These are phyloP conservation scores for Podaxis carcinomalis DNA, from an alignment of 768 basidiomycete genomes.

Conservation along the genomic window DNA sequence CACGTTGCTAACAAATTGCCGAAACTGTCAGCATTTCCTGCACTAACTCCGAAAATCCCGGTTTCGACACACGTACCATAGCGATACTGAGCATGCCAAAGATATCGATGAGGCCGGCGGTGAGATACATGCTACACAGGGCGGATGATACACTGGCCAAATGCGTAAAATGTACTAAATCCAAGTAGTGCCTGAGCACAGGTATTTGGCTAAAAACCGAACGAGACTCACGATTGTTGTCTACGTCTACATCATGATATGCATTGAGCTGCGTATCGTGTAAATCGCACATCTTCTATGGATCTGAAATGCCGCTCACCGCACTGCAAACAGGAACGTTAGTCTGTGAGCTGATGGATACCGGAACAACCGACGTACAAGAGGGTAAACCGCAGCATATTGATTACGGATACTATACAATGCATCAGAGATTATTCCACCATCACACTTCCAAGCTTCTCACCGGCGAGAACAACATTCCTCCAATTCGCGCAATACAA, in stretches of 20 bases:
- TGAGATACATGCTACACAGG: constrained; percentile 33
- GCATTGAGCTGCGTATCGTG: constrained; percentile 24
- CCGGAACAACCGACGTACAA: constrained; percentile 24
- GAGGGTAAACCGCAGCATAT: constrained; percentile 33
- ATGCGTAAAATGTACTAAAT: constrained; percentile 17
- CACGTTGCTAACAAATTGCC: constrained; percentile 20
- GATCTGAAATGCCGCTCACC: constrained; percentile 15
- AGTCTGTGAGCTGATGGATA: not conserved
- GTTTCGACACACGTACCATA: constrained; percentile 16
- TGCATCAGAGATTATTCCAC: not conserved
- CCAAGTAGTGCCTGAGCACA: no score
- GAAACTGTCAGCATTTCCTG: not conserved
- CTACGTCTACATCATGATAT: constrained; percentile 31
- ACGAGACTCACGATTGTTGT: constrained; percentile 21
- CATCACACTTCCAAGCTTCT: not conserved
- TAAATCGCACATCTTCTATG: not conserved
- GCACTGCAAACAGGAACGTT: constrained; percentile 16
- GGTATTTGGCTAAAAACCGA: not conserved
- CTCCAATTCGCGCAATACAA: constrained; percentile 38
- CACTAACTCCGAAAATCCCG: constrained; percentile 9
- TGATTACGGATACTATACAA: constrained; percentile 32
- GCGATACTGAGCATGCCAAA: constrained; percentile 28
- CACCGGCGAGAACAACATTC: constrained; percentile 35
- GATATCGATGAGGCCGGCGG: constrained; percentile 25
- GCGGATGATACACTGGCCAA: constrained; percentile 30